Percentiles rank a stretch among this genome's conserved stretches.
Evolutionary conservation across 306 rosid genomes (phyloP).

Genomic region (Gastrolobium villosum): DNA sequence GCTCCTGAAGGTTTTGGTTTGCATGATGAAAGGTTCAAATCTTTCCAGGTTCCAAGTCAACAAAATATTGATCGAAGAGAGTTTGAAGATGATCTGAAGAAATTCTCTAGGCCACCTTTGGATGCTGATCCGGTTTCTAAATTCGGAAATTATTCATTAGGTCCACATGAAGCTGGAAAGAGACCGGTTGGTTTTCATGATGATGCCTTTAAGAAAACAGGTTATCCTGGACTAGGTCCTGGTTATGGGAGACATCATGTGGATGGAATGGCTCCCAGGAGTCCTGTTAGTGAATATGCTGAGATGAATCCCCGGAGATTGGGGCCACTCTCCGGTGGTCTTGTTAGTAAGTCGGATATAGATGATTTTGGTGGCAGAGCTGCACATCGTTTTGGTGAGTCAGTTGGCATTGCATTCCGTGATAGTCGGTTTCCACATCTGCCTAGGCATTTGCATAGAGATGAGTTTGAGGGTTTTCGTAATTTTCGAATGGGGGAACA

Average conservation of each 20-base stretch:
- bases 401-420: constrained; percentile 61
- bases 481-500: constrained; percentile 75
- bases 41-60: constrained; percentile 59
- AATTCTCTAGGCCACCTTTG: constrained; percentile 70
- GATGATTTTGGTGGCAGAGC: constrained; percentile 87
- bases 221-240: constrained; percentile 68
- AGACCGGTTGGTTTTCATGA: constrained; percentile 64
- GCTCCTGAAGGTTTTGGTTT: constrained; percentile 69
- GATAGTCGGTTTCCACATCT: constrained; percentile 74
- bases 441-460: constrained; percentile 72
- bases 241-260: constrained; percentile 62
- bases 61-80: constrained; percentile 60
- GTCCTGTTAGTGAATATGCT: constrained; percentile 75
- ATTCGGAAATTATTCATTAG: constrained; percentile 58
- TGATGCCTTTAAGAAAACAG: constrained; percentile 60
- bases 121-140: constrained; percentile 70
- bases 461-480: constrained; percentile 81
- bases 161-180: constrained; percentile 71
- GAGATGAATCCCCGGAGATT: constrained; percentile 61
- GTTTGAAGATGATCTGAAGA: constrained; percentile 75
- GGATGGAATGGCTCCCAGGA: constrained; percentile 72
- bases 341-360: constrained; percentile 52
- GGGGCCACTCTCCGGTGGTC: constrained; percentile 64
- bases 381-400: constrained; percentile 70
- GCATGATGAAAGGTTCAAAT: constrained; percentile 76